Evolutionary conservation across 2,329 filamentous ascomycete species (phyloP).

Genomic region (Coniochaeta hoffmannii): DNA sequence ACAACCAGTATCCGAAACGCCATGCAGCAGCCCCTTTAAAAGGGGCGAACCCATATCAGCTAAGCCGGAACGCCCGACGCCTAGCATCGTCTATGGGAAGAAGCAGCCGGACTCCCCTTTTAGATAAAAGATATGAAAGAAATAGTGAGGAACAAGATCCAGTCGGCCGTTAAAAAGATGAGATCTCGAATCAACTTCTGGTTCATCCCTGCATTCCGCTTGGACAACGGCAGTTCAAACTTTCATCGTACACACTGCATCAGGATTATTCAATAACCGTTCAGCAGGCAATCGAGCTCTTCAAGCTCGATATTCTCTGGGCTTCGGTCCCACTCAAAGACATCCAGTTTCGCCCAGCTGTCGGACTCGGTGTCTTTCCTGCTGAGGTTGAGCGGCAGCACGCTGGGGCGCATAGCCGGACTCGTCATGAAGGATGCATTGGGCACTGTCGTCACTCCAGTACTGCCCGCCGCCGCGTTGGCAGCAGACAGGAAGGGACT

Average conservation of each 20-base stretch:
- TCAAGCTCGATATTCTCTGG: conserved; percentile 89
- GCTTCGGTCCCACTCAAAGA: conserved; percentile 57
- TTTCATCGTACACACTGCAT: background rate
- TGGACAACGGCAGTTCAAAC: background rate
- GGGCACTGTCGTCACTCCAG: conserved; percentile 14
- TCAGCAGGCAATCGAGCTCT: conserved; percentile 83
- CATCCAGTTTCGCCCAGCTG: conserved; percentile 36
- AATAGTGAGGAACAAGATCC: background rate
- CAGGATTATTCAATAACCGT: conserved; percentile 51
- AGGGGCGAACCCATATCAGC: conserved; percentile 1
- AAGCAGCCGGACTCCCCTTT: background rate
- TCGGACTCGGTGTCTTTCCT: conserved; percentile 32
- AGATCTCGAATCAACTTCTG: background rate
- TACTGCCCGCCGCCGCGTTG: conserved; percentile 15
- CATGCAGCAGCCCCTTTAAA: background rate
- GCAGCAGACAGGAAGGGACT: background rate
- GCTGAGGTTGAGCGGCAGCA: conserved; percentile 33
- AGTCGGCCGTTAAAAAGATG: background rate
- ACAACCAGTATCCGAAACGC: background rate
- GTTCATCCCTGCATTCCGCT: background rate
- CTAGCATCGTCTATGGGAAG: conserved; percentile 4
- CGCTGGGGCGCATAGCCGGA: conserved; percentile 44
- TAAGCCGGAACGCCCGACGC: conserved; percentile 4
- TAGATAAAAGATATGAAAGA: background rate
- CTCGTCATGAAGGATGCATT: conserved; percentile 38